Evolutionary conservation across 345 rosid genomes (phyloP).

Genomic region (Physaria fendleri): DNA sequence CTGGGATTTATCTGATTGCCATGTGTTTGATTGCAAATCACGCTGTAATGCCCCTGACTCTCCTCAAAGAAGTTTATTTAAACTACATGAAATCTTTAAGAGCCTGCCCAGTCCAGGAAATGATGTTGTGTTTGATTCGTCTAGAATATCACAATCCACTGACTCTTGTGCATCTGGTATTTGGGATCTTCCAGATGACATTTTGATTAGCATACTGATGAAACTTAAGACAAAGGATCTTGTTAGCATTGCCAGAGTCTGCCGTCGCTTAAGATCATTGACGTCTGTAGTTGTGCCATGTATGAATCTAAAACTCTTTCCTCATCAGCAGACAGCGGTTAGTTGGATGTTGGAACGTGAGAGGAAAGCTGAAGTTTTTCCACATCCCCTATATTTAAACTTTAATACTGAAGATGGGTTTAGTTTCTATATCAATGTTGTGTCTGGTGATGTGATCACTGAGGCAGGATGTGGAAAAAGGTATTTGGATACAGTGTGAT

Average conservation of each 20-base stretch:
- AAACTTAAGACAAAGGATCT: slow-evolving; percentile 59
- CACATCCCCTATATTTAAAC: slow-evolving; percentile 63
- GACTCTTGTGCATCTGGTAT: slow-evolving; percentile 44
- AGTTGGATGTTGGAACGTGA: slow-evolving; percentile 95
- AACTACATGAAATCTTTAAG: slow-evolving; percentile 76
- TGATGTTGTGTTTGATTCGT: slow-evolving; percentile 32
- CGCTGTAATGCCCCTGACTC: slow-evolving; percentile 42
- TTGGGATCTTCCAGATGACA: slow-evolving; percentile 70
- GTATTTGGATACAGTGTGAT: slow-evolving; percentile 92
- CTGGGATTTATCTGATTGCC: slow-evolving; percentile 73
- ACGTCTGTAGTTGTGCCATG: slow-evolving; percentile 68
- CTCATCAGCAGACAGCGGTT: slow-evolving; percentile 92
- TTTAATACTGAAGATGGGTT: slow-evolving; percentile 73
- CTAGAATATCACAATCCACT: slow-evolving; percentile 42
- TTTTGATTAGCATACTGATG: slow-evolving; percentile 46
- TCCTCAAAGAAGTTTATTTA: slow-evolving; percentile 51
- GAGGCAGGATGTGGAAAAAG: slow-evolving; percentile 39
- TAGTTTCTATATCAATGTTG: slow-evolving; percentile 49
- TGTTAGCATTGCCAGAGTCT: slow-evolving; percentile 58
- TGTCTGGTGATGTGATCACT: slow-evolving; percentile 61
- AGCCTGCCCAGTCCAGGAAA: slow-evolving; percentile 53
- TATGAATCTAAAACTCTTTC: slow-evolving; percentile 81
- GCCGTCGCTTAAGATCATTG: slow-evolving; percentile 67
- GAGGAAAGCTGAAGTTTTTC: slow-evolving; percentile 44
- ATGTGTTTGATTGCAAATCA: slow-evolving; percentile 69